Evolutionary conservation across 2,329 filamentous ascomycete genomes (phyloP).

Genomic region (Clarireedia homoeocarpa): DNA sequence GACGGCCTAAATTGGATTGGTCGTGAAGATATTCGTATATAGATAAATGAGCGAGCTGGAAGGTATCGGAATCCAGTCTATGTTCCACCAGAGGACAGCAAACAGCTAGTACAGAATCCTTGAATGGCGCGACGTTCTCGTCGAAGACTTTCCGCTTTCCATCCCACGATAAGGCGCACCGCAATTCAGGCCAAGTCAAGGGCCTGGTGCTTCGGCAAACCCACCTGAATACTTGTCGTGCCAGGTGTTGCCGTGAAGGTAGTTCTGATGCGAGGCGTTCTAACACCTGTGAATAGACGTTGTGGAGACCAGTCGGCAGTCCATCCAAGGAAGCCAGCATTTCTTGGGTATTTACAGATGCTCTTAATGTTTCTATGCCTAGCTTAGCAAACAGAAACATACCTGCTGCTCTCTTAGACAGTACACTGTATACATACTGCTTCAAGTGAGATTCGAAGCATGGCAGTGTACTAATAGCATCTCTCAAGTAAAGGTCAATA

Average conservation of each 20-base stretch:
- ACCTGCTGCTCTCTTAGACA: constrained; percentile 3
- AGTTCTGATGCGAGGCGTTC: constrained; percentile 2
- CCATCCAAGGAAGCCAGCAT: constrained; percentile 4
- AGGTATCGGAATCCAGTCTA: constrained; percentile 1
- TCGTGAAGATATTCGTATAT: constrained; percentile 8
- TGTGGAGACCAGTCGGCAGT: constrained; percentile 4
- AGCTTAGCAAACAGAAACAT: constrained; percentile 8
- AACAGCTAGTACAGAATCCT: constrained; percentile 1
- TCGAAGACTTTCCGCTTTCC: constrained; percentile 3
- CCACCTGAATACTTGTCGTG: constrained; percentile 4
- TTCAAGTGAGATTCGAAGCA: constrained; percentile 5
- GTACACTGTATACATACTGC: constrained; percentile 4
- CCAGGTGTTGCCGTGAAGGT: background rate
- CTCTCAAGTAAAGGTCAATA: constrained; percentile 3
- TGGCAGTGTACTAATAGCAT: constrained; percentile 3
- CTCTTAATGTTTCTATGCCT: constrained; percentile 4
- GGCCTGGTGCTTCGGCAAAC: constrained; percentile 5
- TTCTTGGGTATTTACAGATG: constrained; percentile 5
- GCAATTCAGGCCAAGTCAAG: constrained; percentile 5
- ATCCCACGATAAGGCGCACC: constrained; percentile 6
- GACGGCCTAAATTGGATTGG: background rate
- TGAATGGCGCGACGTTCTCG: background rate
- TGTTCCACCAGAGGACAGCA: constrained; percentile 7
- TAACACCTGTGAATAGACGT: constrained; percentile 2
- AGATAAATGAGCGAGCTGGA: constrained; percentile 6